These are phyloP conservation scores for Fusarium nanum DNA, from an alignment of 2,329 filamentous ascomycete species.

Conservation along the genomic window DNA sequence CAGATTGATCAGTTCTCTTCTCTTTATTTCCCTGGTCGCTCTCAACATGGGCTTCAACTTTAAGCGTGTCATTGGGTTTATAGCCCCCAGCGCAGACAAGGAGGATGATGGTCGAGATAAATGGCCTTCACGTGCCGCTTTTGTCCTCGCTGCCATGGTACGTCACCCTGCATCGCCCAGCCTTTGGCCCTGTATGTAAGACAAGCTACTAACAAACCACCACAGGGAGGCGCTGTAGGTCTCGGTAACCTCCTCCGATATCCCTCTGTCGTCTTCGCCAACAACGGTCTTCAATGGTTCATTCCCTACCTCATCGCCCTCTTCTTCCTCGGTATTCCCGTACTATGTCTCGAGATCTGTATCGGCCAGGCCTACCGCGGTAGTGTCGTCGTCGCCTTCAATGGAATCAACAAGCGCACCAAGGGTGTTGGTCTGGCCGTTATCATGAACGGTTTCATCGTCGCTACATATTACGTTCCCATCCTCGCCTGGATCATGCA, in stretches of 20 bases:
- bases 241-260: conserved; percentile 8
- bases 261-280: conserved; percentile 13
- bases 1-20: too few species aligned
- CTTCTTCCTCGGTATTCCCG: conserved; percentile 59
- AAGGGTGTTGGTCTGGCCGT: conserved; percentile 63
- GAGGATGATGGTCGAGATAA: conserved; percentile 1
- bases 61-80: neutral
- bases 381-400: conserved; percentile 61
- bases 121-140: neutral
- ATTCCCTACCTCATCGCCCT: conserved; percentile 18
- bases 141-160: neutral
- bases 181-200: neutral
- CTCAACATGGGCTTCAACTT: neutral
- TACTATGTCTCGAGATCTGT: conserved; percentile 67
- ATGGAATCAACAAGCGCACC: conserved; percentile 59
- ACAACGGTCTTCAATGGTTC: conserved; percentile 14
- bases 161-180: neutral
- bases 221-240: conserved; percentile 7
- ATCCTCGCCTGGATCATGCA: conserved; percentile 66
- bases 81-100: neutral
- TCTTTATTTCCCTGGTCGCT: neutral
- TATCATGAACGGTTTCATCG: conserved; percentile 61
- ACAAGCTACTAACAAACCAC: neutral
- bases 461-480: conserved; percentile 64
- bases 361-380: conserved; percentile 72